A percentile compares a stretch with the other conserved stretches of the same genome.
These are phyloP conservation scores for Alnus glutinosa DNA, from an alignment of 306 rosid genomes.

Conservation along the genomic window DNA sequence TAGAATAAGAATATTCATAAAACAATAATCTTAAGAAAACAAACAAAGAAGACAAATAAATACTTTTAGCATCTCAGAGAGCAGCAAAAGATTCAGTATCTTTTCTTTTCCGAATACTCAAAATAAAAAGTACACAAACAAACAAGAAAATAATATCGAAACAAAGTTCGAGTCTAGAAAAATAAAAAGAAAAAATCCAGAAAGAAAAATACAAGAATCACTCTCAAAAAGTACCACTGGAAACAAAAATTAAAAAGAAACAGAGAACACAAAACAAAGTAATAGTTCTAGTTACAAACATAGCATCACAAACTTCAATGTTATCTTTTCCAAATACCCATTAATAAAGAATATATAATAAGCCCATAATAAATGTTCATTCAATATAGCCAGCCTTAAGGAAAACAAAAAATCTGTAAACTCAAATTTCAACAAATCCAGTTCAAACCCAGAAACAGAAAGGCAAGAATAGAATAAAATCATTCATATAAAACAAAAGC, in stretches of 20 bases:
- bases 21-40: background rate
- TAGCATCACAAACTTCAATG: conserved; percentile 15
- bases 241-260: background rate
- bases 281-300: background rate
- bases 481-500: background rate
- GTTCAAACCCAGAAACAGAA: background rate
- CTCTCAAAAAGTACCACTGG: background rate
- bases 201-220: background rate
- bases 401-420: background rate
- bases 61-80: background rate
- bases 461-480: background rate
- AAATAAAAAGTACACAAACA: background rate
- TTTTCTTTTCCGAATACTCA: background rate
- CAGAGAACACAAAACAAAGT: background rate
- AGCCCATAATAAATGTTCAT: too few species aligned
- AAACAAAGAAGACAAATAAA: background rate
- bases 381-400: too few species aligned
- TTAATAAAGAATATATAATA: background rate
- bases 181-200: background rate
- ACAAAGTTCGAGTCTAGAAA: too few species aligned
- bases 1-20: background rate
- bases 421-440: background rate
- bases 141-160: background rate
- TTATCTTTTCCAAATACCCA: background rate
- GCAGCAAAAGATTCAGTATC: background rate